Base-by-base conservation (phyloP, 768 basidiomycete species). In the Coprinopsis strossmayeri region DNA sequence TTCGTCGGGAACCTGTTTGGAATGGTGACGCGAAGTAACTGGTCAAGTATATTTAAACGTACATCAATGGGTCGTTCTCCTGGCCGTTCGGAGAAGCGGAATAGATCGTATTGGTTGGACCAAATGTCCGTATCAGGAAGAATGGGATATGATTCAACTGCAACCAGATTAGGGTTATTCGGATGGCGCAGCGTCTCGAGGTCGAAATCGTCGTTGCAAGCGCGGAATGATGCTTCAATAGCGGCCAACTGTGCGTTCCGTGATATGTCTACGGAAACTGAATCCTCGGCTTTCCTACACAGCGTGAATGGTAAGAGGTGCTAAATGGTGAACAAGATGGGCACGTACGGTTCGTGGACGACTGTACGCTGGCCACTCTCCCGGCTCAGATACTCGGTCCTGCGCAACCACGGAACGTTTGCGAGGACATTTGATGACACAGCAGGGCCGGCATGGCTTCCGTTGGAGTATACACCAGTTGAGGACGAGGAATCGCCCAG, bases 381-480 rank as follows among this genome's bases (percentile, higher is more conserved):
- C 55, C 86, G 67, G 50, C 80, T 84, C 47, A 94, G 77, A 58
- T 96, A 94, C 58, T 93, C 92, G 0, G 93, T 95, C 63, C 88
- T 91, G 45, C 94, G 77, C 45, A 97, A 71, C 94, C 94, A 97
- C 1, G 90, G 76, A 10, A 96, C 93, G 49, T 91, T 76, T 5
- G 69, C 74, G 7, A 77, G 68, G 1, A 12, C 27, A 4, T 27
- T 38, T 3, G 37, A 23, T n/a, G 35, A 26, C 27, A 43, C 9
- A 9, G 50, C 20, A 40, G 80, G 74, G 20, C 69, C 69, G 17
- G 72, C 68, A 25, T 59, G 69, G 41, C 71, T 49, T 25, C 61
- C 63, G 38, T 59, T 61, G 18, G 52, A 69, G 18, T 70, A 50
- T 57, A 70, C 81, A n/a, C 74, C 54, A 28, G 74, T 61, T 15